These are phyloP conservation scores for Saccharomycopsis amapae DNA, from an alignment of 805 yeast species.

Conservation along the genomic window DNA sequence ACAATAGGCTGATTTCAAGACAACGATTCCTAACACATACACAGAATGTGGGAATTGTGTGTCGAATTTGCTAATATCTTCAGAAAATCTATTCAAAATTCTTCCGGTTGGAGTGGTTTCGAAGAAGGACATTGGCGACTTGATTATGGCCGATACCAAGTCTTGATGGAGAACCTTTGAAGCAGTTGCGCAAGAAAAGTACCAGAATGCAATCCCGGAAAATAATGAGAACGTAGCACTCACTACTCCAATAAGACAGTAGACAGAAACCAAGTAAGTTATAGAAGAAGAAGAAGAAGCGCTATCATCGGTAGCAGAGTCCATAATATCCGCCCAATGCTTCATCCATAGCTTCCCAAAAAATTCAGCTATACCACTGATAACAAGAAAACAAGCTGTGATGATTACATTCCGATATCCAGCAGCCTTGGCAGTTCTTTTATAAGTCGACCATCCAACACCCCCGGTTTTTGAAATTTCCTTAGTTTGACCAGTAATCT, in stretches of 20 bases:
- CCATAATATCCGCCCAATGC: conserved; percentile 56
- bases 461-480: conserved; percentile 55
- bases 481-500: conserved; percentile 25
- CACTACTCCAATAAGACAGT: conserved; percentile 48
- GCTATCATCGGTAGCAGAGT: conserved; percentile 33
- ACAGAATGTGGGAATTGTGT: conserved; percentile 48
- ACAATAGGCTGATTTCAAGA: too few relatives aligned
- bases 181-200: conserved; percentile 49
- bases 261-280: conserved; percentile 42
- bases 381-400: conserved; percentile 32
- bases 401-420: conserved; percentile 41
- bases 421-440: conserved; percentile 53
- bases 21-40: too few relatives aligned
- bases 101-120: conserved; percentile 85
- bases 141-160: conserved; percentile 51
- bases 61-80: conserved; percentile 55
- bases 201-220: conserved; percentile 39
- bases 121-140: conserved; percentile 75
- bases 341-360: conserved; percentile 58
- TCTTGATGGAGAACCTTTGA: conserved; percentile 49
- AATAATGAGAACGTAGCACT: conserved; percentile 40
- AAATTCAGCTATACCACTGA: conserved; percentile 32
- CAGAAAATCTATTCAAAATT: conserved; percentile 69
- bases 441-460: conserved; percentile 47
- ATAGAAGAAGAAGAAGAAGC: conserved; percentile 37